These are phyloP conservation scores for Dendrocalamus sinicus DNA, from an alignment of 176 grass and related monocot genomes.

Conservation along the genomic window DNA sequence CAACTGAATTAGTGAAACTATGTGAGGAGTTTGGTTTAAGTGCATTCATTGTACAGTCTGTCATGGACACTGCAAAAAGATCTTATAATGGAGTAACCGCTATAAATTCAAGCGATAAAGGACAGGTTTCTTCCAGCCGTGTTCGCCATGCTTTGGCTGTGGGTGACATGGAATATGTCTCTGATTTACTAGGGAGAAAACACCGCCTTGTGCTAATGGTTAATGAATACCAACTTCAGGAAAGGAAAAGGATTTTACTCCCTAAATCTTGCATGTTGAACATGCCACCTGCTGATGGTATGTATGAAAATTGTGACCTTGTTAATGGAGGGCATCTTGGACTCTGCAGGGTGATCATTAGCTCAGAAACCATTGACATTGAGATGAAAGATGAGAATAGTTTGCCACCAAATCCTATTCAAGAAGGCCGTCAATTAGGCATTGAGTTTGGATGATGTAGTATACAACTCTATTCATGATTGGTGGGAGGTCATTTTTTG, in stretches of 20 bases:
- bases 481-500: slow-evolving; percentile 14
- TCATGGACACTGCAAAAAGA: slow-evolving; percentile 61
- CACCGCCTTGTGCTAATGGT: slow-evolving; percentile 75
- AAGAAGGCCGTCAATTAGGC: slow-evolving; percentile 28
- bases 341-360: slow-evolving; percentile 59
- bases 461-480: neutral
- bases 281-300: slow-evolving; percentile 62
- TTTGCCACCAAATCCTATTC: slow-evolving; percentile 30
- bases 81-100: slow-evolving; percentile 51
- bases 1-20: slow-evolving; percentile 58
- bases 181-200: slow-evolving; percentile 77
- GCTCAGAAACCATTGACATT: slow-evolving; percentile 45
- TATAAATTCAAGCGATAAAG: slow-evolving; percentile 74
- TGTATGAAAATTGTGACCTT: slow-evolving; percentile 63
- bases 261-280: slow-evolving; percentile 75
- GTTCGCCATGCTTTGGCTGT: slow-evolving; percentile 75
- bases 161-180: slow-evolving; percentile 76
- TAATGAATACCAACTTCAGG: slow-evolving; percentile 43
- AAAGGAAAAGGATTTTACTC: slow-evolving; percentile 42
- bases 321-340: slow-evolving; percentile 50
- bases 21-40: slow-evolving; percentile 61
- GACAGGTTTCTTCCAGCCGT: slow-evolving; percentile 88
- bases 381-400: slow-evolving; percentile 51
- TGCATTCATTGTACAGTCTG: slow-evolving; percentile 55
- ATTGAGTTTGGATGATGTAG: slow-evolving; percentile 66